A percentile compares a stretch with the other conserved stretches of the same genome.
phyloP scores from a whole-genome alignment of 176 grass and related monocot genomes.

The bread wheat (Triticum aestivum) region DNA sequence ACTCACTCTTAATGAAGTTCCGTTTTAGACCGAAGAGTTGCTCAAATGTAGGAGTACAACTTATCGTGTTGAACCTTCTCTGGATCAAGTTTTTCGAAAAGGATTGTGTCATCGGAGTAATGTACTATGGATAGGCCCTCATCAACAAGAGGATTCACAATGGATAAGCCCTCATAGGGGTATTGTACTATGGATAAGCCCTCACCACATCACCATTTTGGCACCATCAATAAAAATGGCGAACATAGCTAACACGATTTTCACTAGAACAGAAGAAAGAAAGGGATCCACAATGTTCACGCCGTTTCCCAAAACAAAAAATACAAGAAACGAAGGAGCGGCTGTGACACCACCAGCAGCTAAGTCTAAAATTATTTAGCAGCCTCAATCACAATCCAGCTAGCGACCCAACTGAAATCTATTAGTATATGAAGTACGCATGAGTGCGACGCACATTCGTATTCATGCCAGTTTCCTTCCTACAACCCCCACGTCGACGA shows the following conservation, averaged over 20 bases:
- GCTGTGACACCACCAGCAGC: not conserved
- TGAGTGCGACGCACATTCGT: constrained; percentile 12
- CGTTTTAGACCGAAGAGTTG: not conserved
- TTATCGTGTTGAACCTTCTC: too few relatives aligned
- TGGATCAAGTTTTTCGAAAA: too few relatives aligned
- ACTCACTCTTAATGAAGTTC: too few relatives aligned
- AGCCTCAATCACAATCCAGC: constrained; percentile 13
- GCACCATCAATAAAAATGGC: not conserved
- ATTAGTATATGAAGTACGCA: constrained; percentile 20
- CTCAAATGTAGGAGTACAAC: not conserved
- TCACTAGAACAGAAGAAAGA: too few relatives aligned
- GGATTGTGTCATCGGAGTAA: too few relatives aligned
- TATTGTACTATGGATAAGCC: not conserved
- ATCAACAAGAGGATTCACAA: not conserved
- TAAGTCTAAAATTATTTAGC: not conserved
- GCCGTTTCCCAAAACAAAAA: too few relatives aligned
- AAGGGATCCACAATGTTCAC: not conserved
- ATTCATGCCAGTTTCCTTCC: not conserved
- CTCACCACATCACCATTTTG: not conserved
- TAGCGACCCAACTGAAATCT: constrained; percentile 25
- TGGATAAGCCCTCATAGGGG: too few relatives aligned
- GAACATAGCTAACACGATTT: not conserved
- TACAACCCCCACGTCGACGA: constrained; percentile 30
- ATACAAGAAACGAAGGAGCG: not conserved
- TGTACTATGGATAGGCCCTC: not conserved